Conservation (phyloP, 179 eudicot species). For the Gypsophila paniculata region DNA sequence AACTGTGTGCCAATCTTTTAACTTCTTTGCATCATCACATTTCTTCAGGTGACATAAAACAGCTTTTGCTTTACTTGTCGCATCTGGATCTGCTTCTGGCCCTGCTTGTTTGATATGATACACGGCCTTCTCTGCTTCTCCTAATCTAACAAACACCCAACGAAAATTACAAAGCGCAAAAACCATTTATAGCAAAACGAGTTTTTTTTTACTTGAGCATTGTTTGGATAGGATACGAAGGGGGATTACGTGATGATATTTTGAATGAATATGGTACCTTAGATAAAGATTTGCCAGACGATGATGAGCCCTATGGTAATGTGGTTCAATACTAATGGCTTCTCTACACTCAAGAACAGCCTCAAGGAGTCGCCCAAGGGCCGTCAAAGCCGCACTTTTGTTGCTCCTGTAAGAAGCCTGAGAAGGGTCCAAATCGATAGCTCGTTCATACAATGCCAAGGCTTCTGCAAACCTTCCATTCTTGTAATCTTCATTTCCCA, state of each 20-base stretch:
- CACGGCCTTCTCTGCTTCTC: constrained; percentile 62
- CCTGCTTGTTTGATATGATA: constrained; percentile 59
- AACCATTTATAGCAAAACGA: not conserved
- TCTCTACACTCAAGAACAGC: constrained; percentile 66
- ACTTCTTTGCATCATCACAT: constrained; percentile 47
- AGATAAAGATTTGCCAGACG: constrained; percentile 69
- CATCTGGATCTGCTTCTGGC: constrained; percentile 44
- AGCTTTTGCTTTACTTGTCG: constrained; percentile 38
- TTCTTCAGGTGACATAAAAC: constrained; percentile 40
- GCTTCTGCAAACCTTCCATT: constrained; percentile 77
- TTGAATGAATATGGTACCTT: constrained; percentile 38
- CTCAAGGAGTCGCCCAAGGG: constrained; percentile 68
- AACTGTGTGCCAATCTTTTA: constrained; percentile 57
- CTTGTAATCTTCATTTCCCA: constrained; percentile 73
- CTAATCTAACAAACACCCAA: constrained; percentile 44
- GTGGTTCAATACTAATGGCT: constrained; percentile 60
- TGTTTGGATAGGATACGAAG: not conserved
- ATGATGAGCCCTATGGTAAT: constrained; percentile 62
- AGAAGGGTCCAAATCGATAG: constrained; percentile 54
- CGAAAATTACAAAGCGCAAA: not conserved
- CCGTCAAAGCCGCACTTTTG: constrained; percentile 71
- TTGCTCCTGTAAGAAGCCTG: constrained; percentile 67
- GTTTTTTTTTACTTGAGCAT: not conserved
- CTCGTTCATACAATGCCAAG: constrained; percentile 58
- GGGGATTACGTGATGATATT: not conserved